phyloP scores from a whole-genome alignment of 371 early-diverging fungal genomes.

The Smittium culicis region DNA sequence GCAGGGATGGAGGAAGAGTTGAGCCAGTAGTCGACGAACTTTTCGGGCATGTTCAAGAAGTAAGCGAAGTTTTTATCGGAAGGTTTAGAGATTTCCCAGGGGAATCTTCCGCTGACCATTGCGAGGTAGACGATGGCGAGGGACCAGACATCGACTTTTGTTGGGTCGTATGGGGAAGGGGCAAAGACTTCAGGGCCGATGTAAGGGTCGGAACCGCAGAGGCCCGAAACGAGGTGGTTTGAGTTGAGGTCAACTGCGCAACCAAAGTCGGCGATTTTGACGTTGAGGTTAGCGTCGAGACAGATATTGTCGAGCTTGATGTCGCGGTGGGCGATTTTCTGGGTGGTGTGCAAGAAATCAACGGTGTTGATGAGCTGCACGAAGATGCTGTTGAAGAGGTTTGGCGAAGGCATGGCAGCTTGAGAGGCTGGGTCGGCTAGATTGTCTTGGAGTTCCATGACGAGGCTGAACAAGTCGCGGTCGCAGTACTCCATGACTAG shows the following conservation, averaged over 20 bases:
- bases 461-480: constrained; percentile 55
- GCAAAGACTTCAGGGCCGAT: constrained; percentile 47
- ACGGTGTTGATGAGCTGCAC: constrained; percentile 82
- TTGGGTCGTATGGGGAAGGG: constrained; percentile 54
- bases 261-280: constrained; percentile 98
- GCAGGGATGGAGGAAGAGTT: constrained; percentile 14
- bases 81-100: constrained; percentile 61
- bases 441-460: constrained; percentile 52
- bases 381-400: constrained; percentile 47
- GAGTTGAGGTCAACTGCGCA: constrained; percentile 78
- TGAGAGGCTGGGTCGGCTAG: constrained; percentile 40
- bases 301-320: constrained; percentile 90
- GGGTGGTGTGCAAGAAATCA: constrained; percentile 73
- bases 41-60: constrained; percentile 38
- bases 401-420: neutral
- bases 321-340: constrained; percentile 78
- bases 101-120: constrained; percentile 58
- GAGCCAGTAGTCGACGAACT: constrained; percentile 42
- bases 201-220: constrained; percentile 45
- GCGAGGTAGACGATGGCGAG: constrained; percentile 67
- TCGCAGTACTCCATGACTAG: constrained; percentile 70
- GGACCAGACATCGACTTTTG: constrained; percentile 74
- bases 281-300: constrained; percentile 55
- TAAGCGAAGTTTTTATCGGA: constrained; percentile 44
- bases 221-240: constrained; percentile 36